Evolutionary conservation across 1,284 basidiomycete species (phyloP), one percentile per base, ranked within the genome.

Genomic region (Cutaneotrichosporon sp.): DNA sequence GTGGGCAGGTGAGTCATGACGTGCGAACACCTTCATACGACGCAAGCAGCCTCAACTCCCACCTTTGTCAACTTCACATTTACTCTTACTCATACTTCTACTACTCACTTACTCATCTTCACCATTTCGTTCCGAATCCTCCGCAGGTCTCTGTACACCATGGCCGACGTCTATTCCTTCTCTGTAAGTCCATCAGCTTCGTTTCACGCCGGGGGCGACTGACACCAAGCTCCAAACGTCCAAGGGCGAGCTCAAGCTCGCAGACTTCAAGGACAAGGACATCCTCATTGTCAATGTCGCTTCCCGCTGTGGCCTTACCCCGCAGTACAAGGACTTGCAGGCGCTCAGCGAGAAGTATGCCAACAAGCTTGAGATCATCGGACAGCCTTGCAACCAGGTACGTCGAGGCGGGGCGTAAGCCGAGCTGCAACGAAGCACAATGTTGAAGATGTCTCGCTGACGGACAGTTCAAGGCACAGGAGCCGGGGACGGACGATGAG

Each of bases 261-360:
- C 60, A 10, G 66, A 71, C n/a, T 55, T 59, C 60, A 69, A 73
- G 55, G 66, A 66, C 62, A 70, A 73, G 65, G 64, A 65, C 16
- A 59, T 75, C 27, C 53, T 75, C 22, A 66, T 75, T 37, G 74
- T 75, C 63, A 75, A 75, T 54, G 72, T 74, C 39, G 74, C 74
- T 19, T 66, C 62, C 57, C 70, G 71, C 52, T 76, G 73, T 49
- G 72, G 90, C 27, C 89, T 92, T 66, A 90, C 89, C 6, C 86
- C 87, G 9, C 90, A 94, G 73, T 92, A 92, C 76, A 86, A 82
- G 68, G 88, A 88, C 59, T 81, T 96, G 19, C 88, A 96, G 75
- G 78, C 77, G 7, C 76, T 96, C 31, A 83, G 92, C 73, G 83
- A 91, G 61, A 89, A 90, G 73, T 85, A 91, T 78, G 84, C 86